Evolutionary conservation across 1,284 basidiomycete genomes (phyloP).

Genomic region (Fomitopsis betulina): DNA sequence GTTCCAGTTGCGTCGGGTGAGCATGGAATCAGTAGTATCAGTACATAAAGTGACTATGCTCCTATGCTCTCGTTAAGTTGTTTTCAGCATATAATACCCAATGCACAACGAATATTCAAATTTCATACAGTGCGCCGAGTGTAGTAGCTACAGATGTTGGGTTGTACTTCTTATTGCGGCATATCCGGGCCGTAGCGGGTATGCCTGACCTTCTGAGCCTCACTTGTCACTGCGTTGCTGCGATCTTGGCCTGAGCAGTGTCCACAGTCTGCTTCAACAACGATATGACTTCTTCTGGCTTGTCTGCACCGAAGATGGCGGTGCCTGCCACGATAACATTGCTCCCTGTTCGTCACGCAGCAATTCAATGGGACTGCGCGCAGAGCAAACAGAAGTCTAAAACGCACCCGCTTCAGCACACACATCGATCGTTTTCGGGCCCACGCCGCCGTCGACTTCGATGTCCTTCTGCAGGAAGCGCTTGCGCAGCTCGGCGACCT

Average conservation of each 20-base stretch:
- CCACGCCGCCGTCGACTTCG: conserved; percentile 96
- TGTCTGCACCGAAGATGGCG: conserved; percentile 83
- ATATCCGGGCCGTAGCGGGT: not conserved
- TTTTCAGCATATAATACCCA: not conserved
- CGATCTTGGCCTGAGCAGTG: conserved; percentile 53
- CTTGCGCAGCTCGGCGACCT: conserved; percentile 87
- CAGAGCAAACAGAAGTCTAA: not conserved
- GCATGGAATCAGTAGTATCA: not conserved
- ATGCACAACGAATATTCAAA: not conserved
- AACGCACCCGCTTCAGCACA: conserved; percentile 87
- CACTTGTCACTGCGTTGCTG: conserved; percentile 9
- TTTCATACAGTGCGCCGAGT: not conserved
- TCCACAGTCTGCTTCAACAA: conserved; percentile 72
- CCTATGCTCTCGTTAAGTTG: not conserved
- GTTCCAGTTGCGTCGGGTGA: not conserved
- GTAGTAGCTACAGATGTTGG: not conserved
- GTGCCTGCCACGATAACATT: conserved; percentile 99
- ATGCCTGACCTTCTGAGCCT: not conserved
- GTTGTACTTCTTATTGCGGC: not conserved
- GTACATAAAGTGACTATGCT: not conserved
- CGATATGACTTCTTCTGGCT: conserved; percentile 77
- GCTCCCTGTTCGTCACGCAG: conserved; percentile 53
- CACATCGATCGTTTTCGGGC: conserved; percentile 83
- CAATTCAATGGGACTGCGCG: not conserved
- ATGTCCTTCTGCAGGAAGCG: conserved; percentile 94